Evolutionary conservation across 345 rosid genomes (phyloP).

Genomic region (Microcos paniculata): DNA sequence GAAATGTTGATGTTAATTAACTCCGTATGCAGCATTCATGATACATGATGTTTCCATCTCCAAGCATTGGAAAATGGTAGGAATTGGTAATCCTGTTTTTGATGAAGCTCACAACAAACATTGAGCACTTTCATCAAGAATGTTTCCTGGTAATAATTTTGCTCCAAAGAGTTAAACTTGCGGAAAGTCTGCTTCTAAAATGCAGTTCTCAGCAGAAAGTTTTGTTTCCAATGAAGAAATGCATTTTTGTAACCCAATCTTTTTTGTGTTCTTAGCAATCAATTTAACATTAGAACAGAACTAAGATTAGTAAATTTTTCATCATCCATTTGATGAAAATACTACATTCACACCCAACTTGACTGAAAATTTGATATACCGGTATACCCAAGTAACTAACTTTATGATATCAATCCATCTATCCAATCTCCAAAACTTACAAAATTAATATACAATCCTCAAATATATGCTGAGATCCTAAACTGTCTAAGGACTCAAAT

Average conservation of each 20-base stretch:
- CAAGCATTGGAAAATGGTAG: neutral
- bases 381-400: constrained; percentile 41
- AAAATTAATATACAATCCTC: constrained; percentile 84
- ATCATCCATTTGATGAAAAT: neutral
- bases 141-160: neutral
- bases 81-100: neutral
- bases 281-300: neutral
- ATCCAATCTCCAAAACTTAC: constrained; percentile 68
- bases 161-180: neutral
- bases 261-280: neutral
- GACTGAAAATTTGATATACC: constrained; percentile 30
- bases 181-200: neutral
- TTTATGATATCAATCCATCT: constrained; percentile 46
- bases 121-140: neutral
- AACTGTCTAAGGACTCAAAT: constrained; percentile 52
- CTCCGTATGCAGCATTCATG: neutral
- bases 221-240: too few species aligned
- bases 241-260: too few species aligned
- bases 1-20: neutral
- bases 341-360: constrained; percentile 9
- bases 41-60: neutral
- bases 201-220: neutral
- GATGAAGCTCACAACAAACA: neutral
- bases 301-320: neutral
- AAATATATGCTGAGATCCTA: constrained; percentile 63